Base-by-base conservation (phyloP, 129 eudicot genomes). In the Rutidosis leptorrhynchoides region DNA sequence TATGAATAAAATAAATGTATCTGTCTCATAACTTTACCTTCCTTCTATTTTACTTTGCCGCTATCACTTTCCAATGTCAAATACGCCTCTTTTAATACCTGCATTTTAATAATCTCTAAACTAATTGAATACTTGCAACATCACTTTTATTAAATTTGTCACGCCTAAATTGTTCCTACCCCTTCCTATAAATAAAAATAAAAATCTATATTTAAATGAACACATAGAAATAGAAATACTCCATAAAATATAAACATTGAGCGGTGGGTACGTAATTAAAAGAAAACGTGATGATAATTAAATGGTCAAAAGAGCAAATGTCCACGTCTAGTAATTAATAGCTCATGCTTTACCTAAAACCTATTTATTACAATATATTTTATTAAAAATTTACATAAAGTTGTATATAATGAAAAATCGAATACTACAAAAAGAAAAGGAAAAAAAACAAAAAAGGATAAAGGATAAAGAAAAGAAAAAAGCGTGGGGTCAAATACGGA, bases 41-140 rank as follows among this genome's bases (percentile, higher is more conserved):
- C 3, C 70, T 68, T 75, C 35, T 68, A 68, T 68, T 75, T 75
- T 75, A 68, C 64, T 68, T 75, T 69, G 70, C 58, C 70, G 49
- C 17, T 49, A 17, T 75, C 74, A 33, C 64, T 75, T 75, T 75
- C 79, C 79, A 25, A 75, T 68, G 79, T 67, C 74, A 75, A 75
- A 32, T 28, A 75, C 74, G 79, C 74, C 74, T 67, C 79, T 75
- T 60, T 74, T 29, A 67, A 59, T 60, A 60, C 46, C 62, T 57
- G 15, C 6, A 14, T 57, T 57, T 26, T 49, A 19, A 55, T 40
- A 28, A 23, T 58, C 43, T 29, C 23, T 49, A 55, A 73, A 73
- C 9, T 33, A 64, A 73, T 33, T 73, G 22, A 64, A 65, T 75
- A 29, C 61, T 58, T 17, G 19, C 43, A 29, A 45, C 56, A 54